Conservation (phyloP, 345 rosid species). For the Eucalyptus regnans region DNA sequence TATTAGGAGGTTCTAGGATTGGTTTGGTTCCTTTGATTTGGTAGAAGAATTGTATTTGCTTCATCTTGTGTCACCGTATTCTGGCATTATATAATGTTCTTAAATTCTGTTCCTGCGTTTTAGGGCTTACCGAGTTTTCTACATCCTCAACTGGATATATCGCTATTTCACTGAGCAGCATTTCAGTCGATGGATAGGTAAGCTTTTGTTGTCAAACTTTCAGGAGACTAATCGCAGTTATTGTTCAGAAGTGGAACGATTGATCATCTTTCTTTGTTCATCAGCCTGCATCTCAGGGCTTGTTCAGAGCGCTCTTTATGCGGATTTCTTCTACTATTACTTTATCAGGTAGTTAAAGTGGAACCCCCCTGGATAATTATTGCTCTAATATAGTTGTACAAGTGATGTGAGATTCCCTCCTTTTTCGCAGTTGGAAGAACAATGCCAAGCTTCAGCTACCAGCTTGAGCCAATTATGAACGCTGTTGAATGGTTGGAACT, state of each 20-base stretch:
- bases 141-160: constrained; percentile 85
- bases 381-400: background rate
- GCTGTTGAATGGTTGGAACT: background rate
- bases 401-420: background rate
- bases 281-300: constrained; percentile 86
- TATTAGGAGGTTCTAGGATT: background rate
- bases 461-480: constrained; percentile 30
- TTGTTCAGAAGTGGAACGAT: background rate
- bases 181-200: constrained; percentile 78
- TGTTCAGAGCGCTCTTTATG: constrained; percentile 79
- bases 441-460: constrained; percentile 89
- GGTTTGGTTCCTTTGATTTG: background rate
- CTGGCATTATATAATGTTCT: background rate
- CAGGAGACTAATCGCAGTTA: background rate
- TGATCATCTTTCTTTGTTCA: background rate
- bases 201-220: background rate
- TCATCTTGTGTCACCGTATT: background rate
- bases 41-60: background rate
- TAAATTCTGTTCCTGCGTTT: background rate
- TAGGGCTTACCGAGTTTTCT: constrained; percentile 85
- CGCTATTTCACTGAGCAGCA: constrained; percentile 57
- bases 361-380: background rate
- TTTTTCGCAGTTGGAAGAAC: constrained; percentile 75
- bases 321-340: constrained; percentile 92
- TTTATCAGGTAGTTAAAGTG: constrained; percentile 49